phyloP scores from a whole-genome alignment of 148 eudicot species.

The Polygonum maritimum region DNA sequence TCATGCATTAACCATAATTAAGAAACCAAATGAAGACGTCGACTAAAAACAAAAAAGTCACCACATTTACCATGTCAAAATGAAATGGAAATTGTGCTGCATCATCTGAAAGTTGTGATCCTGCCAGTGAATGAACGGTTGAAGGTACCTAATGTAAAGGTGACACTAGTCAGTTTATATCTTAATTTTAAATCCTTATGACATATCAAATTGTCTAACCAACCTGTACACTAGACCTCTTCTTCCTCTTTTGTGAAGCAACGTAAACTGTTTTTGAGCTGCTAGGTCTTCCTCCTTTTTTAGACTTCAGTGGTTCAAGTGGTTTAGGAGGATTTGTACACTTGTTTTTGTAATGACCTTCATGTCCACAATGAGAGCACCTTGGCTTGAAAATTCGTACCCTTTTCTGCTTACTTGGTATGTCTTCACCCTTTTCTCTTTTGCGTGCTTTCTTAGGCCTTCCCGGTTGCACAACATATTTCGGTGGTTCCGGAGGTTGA shows the following conservation, averaged over 20 bases:
- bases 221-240: too few relatives aligned
- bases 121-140: too few relatives aligned
- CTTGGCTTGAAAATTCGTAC: not conserved
- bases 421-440: not conserved
- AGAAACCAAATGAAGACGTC: too few relatives aligned
- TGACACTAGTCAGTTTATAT: too few relatives aligned
- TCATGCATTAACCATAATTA: too few relatives aligned
- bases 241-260: not conserved
- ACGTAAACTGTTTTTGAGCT: not conserved
- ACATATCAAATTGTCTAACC: too few relatives aligned
- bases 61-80: too few relatives aligned
- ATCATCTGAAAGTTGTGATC: too few relatives aligned
- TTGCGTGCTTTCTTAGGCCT: not conserved
- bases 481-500: not conserved
- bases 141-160: too few relatives aligned
- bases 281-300: not conserved
- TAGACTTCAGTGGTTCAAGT: not conserved
- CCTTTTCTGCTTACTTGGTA: not conserved
- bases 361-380: not conserved
- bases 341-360: not conserved
- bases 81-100: too few relatives aligned
- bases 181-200: too few relatives aligned
- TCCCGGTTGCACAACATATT: not conserved
- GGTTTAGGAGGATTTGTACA: not conserved
- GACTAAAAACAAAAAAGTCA: too few relatives aligned